These are phyloP conservation scores for Raddia guianensis DNA, from an alignment of 176 grass and related monocot genomes.

Conservation along the genomic window DNA sequence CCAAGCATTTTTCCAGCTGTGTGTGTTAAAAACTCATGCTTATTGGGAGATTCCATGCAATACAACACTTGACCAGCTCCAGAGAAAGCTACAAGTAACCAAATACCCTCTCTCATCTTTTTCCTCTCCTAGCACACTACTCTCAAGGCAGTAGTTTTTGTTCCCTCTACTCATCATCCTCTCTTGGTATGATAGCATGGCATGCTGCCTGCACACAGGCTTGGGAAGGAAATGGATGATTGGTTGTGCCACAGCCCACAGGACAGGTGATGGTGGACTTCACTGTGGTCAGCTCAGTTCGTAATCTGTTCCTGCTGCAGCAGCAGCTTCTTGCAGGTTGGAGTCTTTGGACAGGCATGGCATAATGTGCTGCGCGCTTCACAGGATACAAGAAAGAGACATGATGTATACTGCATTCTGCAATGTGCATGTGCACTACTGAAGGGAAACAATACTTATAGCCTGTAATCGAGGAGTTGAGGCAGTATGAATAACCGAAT, in stretches of 20 bases:
- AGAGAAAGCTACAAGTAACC: background rate
- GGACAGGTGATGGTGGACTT: slow-evolving; percentile 18
- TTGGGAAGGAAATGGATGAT: background rate
- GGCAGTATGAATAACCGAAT: too few species aligned
- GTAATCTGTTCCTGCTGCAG: background rate
- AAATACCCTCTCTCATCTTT: background rate
- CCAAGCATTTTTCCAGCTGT: slow-evolving; percentile 26
- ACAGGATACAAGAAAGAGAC: background rate
- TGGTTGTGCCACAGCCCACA: background rate
- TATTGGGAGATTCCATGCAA: slow-evolving; percentile 15
- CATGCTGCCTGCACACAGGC: background rate
- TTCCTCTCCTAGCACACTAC: background rate
- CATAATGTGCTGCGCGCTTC: background rate
- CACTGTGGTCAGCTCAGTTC: background rate
- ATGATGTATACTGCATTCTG: background rate
- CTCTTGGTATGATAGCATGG: slow-evolving; percentile 5
- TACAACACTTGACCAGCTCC: background rate
- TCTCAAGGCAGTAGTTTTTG: background rate
- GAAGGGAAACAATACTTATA: background rate
- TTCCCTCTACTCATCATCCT: background rate
- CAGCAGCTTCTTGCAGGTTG: background rate
- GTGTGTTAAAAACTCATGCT: background rate
- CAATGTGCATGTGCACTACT: background rate
- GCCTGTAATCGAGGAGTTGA: too few species aligned
- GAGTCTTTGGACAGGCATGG: background rate